Percentiles rank a stretch among this genome's conserved stretches.
Conservation (phyloP, 352 stramenopile genomes). For the Pythium phragmiticola region DNA sequence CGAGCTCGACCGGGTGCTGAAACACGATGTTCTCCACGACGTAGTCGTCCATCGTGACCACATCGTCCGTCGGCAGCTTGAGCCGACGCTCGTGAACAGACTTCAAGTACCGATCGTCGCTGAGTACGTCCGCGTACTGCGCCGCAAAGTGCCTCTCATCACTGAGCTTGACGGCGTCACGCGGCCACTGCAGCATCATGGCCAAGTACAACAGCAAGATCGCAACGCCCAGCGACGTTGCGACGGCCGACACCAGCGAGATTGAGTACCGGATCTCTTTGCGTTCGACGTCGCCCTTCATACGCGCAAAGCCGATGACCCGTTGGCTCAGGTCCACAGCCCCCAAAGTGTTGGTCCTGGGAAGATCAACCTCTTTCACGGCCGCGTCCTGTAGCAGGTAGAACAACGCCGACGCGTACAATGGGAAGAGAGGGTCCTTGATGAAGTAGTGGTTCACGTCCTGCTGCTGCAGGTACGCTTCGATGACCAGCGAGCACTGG, state of each 20-base stretch:
- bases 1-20: conserved; percentile 11
- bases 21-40: conserved; percentile 19
- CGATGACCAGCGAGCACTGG: conserved; percentile 38
- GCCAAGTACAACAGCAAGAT: conserved; percentile 32
- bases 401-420: conserved; percentile 52
- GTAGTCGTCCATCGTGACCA: conserved; percentile 23
- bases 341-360: background rate
- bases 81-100: conserved; percentile 11
- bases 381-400: conserved; percentile 50
- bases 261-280: conserved; percentile 55
- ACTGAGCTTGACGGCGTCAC: conserved; percentile 33
- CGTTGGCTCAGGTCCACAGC: conserved; percentile 4
- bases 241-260: conserved; percentile 34
- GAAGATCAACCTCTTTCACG: conserved; percentile 23
- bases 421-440: conserved; percentile 36
- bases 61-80: conserved; percentile 12
- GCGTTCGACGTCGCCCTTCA: conserved; percentile 37
- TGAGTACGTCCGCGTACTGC: conserved; percentile 34
- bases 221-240: conserved; percentile 38
- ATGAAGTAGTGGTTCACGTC: conserved; percentile 48
- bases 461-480: conserved; percentile 43
- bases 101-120: conserved; percentile 38
- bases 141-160: conserved; percentile 28
- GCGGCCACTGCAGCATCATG: conserved; percentile 33
- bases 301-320: conserved; percentile 28